Conservation (phyloP, 1,284 basidiomycete genomes). For the Pseudozyma flocculosa region DNA sequence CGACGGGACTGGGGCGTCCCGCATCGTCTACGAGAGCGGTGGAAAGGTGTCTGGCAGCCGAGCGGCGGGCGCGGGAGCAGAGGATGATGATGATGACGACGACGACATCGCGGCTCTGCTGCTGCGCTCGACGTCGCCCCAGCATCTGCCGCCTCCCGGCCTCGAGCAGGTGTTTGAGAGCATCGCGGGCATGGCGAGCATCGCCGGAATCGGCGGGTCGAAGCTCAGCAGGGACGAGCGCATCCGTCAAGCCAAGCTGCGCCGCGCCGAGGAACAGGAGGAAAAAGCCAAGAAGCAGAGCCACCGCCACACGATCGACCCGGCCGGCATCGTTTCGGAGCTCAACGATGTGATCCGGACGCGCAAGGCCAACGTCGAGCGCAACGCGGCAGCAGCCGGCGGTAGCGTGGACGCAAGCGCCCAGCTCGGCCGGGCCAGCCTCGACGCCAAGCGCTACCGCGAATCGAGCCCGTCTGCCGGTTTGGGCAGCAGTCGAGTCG, state of each 20-base stretch:
- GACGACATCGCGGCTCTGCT: conserved; percentile 21
- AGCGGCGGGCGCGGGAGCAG: neutral
- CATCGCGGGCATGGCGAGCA: conserved; percentile 33
- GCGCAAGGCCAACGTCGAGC: conserved; percentile 17
- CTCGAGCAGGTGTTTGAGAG: conserved; percentile 52
- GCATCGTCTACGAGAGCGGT: neutral
- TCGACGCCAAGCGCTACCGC: no score
- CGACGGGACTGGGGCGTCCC: neutral
- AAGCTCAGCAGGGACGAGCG: conserved; percentile 43
- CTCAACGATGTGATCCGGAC: conserved; percentile 38
- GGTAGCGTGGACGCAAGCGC: no score
- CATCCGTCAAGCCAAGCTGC: conserved; percentile 26
- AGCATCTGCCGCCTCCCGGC: conserved; percentile 43
- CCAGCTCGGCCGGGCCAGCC: no score
- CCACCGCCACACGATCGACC: conserved; percentile 18
- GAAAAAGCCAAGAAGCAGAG: conserved; percentile 2
- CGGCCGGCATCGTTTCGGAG: conserved; percentile 34
- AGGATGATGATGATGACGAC: conserved; percentile 20
- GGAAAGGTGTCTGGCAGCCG: neutral
- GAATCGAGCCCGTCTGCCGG: no score
- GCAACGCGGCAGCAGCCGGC: no score
- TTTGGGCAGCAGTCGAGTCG: neutral
- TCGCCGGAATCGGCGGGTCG: conserved; percentile 5
- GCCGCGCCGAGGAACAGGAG: conserved; percentile 19
- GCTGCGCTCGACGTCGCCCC: conserved; percentile 35